Base-by-base conservation (phyloP, 345 rosid genomes). In the Chamaenerion angustifolium region DNA sequence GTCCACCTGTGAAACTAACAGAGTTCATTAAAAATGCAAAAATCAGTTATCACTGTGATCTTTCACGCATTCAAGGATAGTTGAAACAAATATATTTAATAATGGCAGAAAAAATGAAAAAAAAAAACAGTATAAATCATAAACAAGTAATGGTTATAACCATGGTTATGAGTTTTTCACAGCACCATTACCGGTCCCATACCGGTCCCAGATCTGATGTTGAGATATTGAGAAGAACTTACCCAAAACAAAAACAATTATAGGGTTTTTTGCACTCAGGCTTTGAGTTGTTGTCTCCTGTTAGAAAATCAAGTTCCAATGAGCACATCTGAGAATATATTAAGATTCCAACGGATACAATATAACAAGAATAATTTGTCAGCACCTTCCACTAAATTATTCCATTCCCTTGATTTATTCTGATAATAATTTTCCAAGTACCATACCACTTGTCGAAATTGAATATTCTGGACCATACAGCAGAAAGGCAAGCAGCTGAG, bases 231-330 rank as follows among this genome's bases (percentile, higher is more conserved):
- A 3, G 37, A 31, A 31, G 37, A 27, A 46, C 71, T 69, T 59
- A 89, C 97, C 97, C 65, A 89, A 56, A 66, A 89, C 97, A 73
- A 89, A 89, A 64, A 89, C 81, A 52, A 89, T 82, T 1, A 58
- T 74, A 13, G 87, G 79, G 48, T 85, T 82, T 71, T 82, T 82
- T 66, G 61, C 74, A 44, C 60, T 56, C 41, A 66, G 17, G 54
- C 40, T 70, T 62, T 64, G 75, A 45, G 65, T 60, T 58, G 65
- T 31, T 31, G 37, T 56, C 54, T 63, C 79, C 96, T 88, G 78
- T 42, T 67, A 56, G 48, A 45, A 49, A 27, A 43, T 15, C 55
- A 11, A 27, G 41, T 40, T 21, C 50, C 9, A 8, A 46, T 54
- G 25, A 15, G 21, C 55, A 27, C 27, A 31, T 17, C n/a, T 47